Evolutionary conservation across 257 asterid genomes (phyloP), one percentile per base, ranked within the genome.

Genomic region (Solanum appendiculatum): DNA sequence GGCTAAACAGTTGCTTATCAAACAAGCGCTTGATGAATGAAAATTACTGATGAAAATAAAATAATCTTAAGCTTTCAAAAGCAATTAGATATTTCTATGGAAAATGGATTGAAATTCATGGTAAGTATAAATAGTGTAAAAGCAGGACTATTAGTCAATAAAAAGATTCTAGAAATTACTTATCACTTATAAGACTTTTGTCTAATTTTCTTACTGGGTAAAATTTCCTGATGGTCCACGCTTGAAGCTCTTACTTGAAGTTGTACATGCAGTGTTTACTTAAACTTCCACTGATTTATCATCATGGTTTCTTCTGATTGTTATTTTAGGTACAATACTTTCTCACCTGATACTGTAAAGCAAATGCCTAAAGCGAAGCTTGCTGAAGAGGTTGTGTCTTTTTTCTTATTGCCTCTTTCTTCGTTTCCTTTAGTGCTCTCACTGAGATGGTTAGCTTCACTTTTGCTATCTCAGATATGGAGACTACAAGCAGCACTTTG

Each of bases 281-380:
- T 44, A 78, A 9, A 78, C 40, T 27, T 78, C 27, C 42, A 48
- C 42, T 46, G 10, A 10, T 44, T 42, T 73, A 46, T 80, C 51
- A 14, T 64, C 85, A 44, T 6, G 18, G 64, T 42, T 27, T 58
- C 51, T 5, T 64, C 54, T 51, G 46, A 56, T 63, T 84, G 29
- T 73, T 83, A 51, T 70, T 81, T 84, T 92, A 96, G 99, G 90
- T 97, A 95, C 86, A 90, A 90, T 90, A 97, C 99, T 46, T 97
- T 95, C 90, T 86, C 98, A 69, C 97, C 98, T 36, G 99, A 97
- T 86, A 87, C 90, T 70, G 98, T 97, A 83, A 93, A 91, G 94
- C 94, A 94, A 94, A 93, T 95, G 97, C 96, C 98, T 4, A 97
- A 93, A 88, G 91, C 93, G 51, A 95, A 95, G 89, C 98, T 97